phyloP scores from a whole-genome alignment of 2,329 filamentous ascomycete species.

The Diaporthe sp. region DNA sequence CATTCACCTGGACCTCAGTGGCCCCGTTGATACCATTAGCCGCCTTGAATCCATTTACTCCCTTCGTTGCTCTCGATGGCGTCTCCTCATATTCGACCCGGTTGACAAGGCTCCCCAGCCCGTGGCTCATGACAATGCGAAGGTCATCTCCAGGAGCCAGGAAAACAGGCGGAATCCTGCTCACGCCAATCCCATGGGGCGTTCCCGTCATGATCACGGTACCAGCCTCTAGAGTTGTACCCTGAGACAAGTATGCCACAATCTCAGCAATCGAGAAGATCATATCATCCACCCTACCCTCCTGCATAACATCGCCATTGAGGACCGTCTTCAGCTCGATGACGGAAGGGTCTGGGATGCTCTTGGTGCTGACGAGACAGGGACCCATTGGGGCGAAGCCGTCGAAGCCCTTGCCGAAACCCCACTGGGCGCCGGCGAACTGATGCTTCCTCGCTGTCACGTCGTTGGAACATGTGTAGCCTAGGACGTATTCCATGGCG shows the following conservation, averaged over 20 bases:
- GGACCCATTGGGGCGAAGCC: conserved; percentile 55
- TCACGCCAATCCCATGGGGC: conserved; percentile 54
- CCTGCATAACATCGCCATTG: conserved; percentile 34
- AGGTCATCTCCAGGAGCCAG: conserved; percentile 53
- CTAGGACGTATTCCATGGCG: conserved; percentile 67
- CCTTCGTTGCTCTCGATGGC: neutral
- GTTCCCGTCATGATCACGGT: conserved; percentile 59
- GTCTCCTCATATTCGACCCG: conserved; percentile 26
- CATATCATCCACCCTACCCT: conserved; percentile 50
- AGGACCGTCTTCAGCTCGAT: conserved; percentile 16
- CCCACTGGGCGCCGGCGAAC: conserved; percentile 72
- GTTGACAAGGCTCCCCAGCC: conserved; percentile 32
- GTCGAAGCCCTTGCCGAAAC: conserved; percentile 65
- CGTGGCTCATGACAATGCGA: conserved; percentile 39
- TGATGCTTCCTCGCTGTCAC: conserved; percentile 65
- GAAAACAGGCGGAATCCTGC: conserved; percentile 55
- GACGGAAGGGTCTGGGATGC: conserved; percentile 50
- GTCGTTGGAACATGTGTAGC: conserved; percentile 70
- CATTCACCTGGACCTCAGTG: neutral
- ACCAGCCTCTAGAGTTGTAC: conserved; percentile 55
- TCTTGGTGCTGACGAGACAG: conserved; percentile 49
- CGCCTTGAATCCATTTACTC: neutral
- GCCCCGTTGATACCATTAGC: neutral
- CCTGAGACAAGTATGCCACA: conserved; percentile 54
- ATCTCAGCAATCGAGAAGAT: conserved; percentile 55